A percentile compares a stretch with the other conserved stretches of the same genome.
Conservation (phyloP, 2,329 filamentous ascomycete genomes). For the Penicillium rolfsii region DNA sequence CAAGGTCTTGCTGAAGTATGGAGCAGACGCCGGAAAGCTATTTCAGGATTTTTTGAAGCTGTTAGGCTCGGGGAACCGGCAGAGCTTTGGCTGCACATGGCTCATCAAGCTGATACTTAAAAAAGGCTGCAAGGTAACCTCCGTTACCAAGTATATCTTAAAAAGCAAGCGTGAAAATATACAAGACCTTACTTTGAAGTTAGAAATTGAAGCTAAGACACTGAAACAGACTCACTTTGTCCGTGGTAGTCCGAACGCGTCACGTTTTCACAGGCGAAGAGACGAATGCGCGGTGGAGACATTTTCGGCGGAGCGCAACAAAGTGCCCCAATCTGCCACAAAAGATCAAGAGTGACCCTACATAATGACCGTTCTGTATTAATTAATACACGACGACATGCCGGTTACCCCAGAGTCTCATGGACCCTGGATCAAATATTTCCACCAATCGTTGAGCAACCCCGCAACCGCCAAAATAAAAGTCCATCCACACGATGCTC, state of each 20-base stretch:
- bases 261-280: not conserved
- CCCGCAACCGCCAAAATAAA: conserved; percentile 14
- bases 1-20: not conserved
- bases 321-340: not conserved
- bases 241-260: not conserved
- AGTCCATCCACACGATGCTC: conserved; percentile 14
- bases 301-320: not conserved
- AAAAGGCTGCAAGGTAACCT: not conserved
- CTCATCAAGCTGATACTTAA: not conserved
- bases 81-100: not conserved
- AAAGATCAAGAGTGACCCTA: no score
- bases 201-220: not conserved
- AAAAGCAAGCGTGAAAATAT: not conserved
- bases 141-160: not conserved
- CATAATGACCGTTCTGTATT: not conserved
- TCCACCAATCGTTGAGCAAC: conserved; percentile 14
- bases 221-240: not conserved
- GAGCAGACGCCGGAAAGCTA: not conserved
- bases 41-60: not conserved
- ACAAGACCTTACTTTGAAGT: not conserved
- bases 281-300: not conserved
- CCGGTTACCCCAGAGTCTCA: not conserved
- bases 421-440: conserved; percentile 1
- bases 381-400: not conserved
- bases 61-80: not conserved